phyloP scores from a whole-genome alignment of 2,329 filamentous ascomycete species.

The Tolypocladium paradoxum region DNA sequence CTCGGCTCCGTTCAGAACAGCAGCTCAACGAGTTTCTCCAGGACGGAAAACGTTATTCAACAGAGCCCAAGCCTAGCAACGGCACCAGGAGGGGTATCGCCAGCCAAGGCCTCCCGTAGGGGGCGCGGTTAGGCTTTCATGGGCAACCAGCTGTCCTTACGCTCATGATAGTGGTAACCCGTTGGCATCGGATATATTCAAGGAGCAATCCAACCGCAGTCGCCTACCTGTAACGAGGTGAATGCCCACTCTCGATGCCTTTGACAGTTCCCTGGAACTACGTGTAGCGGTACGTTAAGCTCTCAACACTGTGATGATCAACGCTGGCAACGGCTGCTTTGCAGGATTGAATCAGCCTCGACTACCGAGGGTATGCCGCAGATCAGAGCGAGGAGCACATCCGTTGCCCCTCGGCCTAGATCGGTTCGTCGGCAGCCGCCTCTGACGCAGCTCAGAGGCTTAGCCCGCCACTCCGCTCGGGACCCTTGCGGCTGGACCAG shows the following conservation, averaged over 20 bases:
- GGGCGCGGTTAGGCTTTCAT: too few species aligned
- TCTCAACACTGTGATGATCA: not conserved
- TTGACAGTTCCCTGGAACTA: not conserved
- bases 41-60: too few species aligned
- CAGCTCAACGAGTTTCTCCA: too few species aligned
- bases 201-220: too few species aligned
- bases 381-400: not conserved
- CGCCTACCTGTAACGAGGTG: not conserved
- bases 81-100: too few species aligned
- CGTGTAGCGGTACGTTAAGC: not conserved
- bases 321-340: not conserved
- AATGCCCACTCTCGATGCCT: not conserved
- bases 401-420: not conserved
- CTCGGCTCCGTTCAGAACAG: too few species aligned
- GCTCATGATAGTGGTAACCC: too few species aligned
- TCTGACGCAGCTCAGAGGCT: not conserved
- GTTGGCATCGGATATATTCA: too few species aligned
- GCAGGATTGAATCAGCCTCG: not conserved
- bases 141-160: too few species aligned
- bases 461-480: not conserved
- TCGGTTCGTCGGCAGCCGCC: not conserved
- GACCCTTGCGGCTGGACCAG: not conserved
- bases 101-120: too few species aligned
- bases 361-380: not conserved
- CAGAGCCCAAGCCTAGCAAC: too few species aligned